Evolutionary conservation across 305 asterid genomes (phyloP).

Genomic region (Rubia peregrina): DNA sequence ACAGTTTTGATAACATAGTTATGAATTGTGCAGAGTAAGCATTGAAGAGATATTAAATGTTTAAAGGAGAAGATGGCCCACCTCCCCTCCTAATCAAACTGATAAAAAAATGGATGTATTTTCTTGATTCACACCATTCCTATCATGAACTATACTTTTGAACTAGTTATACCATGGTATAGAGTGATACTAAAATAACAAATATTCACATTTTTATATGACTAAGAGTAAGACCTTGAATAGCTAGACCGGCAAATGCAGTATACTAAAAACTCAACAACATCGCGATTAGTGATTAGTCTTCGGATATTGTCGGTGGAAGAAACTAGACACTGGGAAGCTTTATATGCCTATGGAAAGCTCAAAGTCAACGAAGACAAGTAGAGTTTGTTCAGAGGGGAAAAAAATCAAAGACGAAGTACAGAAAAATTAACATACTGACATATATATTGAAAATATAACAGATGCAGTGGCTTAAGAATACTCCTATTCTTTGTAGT

Average conservation of each 20-base stretch:
- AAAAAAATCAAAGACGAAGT: neutral
- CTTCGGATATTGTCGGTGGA: neutral
- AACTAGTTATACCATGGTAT: too few species aligned
- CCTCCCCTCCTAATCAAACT: neutral
- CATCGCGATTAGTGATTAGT: neutral
- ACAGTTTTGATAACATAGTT: neutral
- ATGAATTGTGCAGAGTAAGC: neutral
- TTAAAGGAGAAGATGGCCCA: neutral
- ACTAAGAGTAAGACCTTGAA: neutral
- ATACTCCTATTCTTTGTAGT: too few species aligned
- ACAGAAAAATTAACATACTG: neutral
- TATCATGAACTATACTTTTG: neutral
- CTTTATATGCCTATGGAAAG: neutral
- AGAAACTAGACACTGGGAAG: neutral
- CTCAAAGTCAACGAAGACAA: neutral
- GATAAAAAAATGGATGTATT: neutral
- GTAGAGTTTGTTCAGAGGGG: neutral
- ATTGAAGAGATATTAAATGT: neutral
- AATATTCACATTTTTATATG: neutral
- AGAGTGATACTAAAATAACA: neutral
- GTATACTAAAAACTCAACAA: neutral
- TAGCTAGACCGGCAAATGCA: neutral
- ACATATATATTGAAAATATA: neutral
- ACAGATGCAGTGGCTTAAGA: neutral
- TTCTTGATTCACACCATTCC: neutral